Base-by-base conservation (phyloP, 176 grass and related monocot species). In the Musa itinerans region DNA sequence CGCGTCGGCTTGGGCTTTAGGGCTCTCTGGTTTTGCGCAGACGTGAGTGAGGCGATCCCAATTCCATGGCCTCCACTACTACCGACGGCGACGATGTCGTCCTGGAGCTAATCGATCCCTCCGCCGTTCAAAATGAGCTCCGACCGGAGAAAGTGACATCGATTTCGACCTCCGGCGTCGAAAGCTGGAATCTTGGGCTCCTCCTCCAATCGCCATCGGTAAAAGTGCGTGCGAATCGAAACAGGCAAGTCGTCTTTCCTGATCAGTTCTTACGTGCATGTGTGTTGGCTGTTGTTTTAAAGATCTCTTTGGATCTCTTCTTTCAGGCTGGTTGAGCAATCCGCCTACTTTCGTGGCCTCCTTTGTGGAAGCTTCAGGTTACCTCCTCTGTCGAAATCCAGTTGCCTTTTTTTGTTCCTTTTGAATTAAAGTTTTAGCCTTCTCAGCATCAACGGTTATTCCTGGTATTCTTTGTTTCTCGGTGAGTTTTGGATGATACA, bases 341-440 rank as follows among this genome's bases (percentile, higher is more conserved):
- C 89, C 62, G 83, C 89, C 19, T 92, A 92, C 83, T 92, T 92
- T 80, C 83, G 83, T 58, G 83, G 81, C 2, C 86, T 92, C 51
- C 81, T 92, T 62, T 81, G 78, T 56, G 83, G 89, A 49, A 86
- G 78, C 78, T 92, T 92, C 86, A 88, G 86, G 89, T 92, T 74
- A 68, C 50, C 0, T 19, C 43, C 53, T 11, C 5, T 17, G 55
- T 19, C 27, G 48, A 26, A 2, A 21, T 54, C 7, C 3, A 9
- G 56, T 69, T 56, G 14, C 9, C 2, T 34, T 21, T 20, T 27
- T 26, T 55, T 56, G 1, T 26, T 26, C 13, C 26, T 48, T 61
- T 59, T 43, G 10, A 34, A 59, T 75, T 57, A 17, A n/a, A 10
- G 25, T 58, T 16, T 51, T 50, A 2, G 1, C 19, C 27, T 70